Percentiles rank a stretch among this genome's conserved stretches.
Evolutionary conservation across 164 flowering plant species (phyloP).

Genomic region (Umbilicus rupestris): DNA sequence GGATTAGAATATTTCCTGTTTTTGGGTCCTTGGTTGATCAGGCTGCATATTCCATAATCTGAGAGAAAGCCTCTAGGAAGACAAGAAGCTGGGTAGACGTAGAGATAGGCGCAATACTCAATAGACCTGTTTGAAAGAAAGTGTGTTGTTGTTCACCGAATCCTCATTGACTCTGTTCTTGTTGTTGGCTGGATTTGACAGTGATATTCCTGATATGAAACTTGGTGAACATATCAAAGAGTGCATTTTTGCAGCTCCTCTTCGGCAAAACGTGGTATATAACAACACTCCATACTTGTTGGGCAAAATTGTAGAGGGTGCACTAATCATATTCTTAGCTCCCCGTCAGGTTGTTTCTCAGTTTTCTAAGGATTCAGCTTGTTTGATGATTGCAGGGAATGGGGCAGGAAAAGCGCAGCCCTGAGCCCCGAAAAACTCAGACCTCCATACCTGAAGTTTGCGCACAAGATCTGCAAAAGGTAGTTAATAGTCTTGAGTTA

Average conservation of each 20-base stretch:
- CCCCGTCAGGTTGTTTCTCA: not conserved
- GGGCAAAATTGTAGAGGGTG: not conserved
- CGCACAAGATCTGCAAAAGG: not conserved
- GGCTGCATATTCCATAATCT: no score
- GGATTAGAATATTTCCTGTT: not conserved
- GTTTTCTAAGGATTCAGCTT: not conserved
- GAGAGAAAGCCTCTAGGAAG: not conserved
- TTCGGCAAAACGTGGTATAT: constrained; percentile 21
- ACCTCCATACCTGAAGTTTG: not conserved
- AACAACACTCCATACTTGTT: constrained; percentile 11
- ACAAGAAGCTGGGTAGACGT: not conserved
- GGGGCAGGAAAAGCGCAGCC: not conserved
- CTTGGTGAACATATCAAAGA: constrained; percentile 16
- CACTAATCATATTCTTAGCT: not conserved
- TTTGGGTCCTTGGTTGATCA: no score
- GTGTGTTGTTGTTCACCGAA: not conserved
- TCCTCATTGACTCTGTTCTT: not conserved
- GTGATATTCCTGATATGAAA: constrained; percentile 27
- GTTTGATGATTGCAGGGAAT: constrained; percentile 1
- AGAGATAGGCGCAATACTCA: no score
- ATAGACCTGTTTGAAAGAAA: not conserved
- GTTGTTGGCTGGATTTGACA: constrained; percentile 19
- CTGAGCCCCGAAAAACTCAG: not conserved
- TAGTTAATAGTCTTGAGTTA: not conserved
- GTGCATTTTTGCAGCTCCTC: constrained; percentile 17